Base-by-base conservation (phyloP, 176 grass and related monocot species). In the Oryza meyeriana region DNA sequence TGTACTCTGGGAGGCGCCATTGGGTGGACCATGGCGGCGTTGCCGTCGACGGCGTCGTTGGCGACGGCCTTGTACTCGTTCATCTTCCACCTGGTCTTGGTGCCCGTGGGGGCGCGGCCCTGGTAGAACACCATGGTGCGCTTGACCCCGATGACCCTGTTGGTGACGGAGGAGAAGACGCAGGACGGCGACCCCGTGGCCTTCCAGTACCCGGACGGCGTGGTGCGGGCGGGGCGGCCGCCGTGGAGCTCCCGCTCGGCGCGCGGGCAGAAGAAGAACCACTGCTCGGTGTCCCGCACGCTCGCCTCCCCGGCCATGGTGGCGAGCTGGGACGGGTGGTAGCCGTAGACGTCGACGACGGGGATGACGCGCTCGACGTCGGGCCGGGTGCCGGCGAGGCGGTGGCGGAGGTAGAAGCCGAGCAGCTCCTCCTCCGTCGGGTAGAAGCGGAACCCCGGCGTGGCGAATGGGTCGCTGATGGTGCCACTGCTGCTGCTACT, bases 61-160 rank as follows among this genome's bases (percentile, higher is more conserved):
- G 14, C 83, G 77, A 63, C 26, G 33, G 84, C 81, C 84, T 91
- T 91, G 67, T 97, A 97, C 84, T 97, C 88, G 42, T 97, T 97
- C 91, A 97, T 93, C 91, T 97, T 97, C 94, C 94, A 97, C 2
- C 27, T 64, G 8, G 91, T 97, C 83, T 86, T 91, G 63, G 25
- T 81, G 31, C 88, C 86, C 0, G 48, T 78, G 10, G 91, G 91
- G 0, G 86, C 84, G 70, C 91, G 83, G n/a, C 94, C 94, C 38
- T 80, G 2, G 81, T 97, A 97, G 69, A 97, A 97, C 25, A 97
- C 94, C 91, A 97, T 93, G 48, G 94, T 97, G 55, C 84, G 76
- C 91, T 89, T 97, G 77, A 83, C 76, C 1, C 91, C 91, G 35
- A 97, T 74, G 22, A 69, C 79, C 2, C 33, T 79, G 81, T 50